phyloP scores from a whole-genome alignment of 2,329 filamentous ascomycete species.

The Grosmannia huntii region DNA sequence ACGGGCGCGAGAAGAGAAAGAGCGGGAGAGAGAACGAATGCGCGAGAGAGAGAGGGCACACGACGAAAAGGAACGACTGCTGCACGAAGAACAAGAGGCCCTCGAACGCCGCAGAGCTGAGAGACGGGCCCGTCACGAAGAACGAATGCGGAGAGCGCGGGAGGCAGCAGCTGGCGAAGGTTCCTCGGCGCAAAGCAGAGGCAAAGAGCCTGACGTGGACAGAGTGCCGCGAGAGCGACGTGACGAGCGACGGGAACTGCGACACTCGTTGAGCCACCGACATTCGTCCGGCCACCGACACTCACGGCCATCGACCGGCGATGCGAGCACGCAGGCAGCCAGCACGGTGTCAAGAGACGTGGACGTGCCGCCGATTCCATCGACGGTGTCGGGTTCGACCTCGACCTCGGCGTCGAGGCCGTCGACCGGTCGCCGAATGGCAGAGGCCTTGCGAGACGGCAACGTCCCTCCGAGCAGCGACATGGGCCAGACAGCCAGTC shows the following conservation, averaged over 20 bases:
- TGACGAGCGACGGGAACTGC: neutral
- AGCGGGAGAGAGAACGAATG: too few species aligned
- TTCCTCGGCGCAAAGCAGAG: neutral
- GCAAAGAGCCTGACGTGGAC: neutral
- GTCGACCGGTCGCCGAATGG: conserved; percentile 11
- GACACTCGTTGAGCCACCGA: neutral
- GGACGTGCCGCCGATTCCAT: neutral
- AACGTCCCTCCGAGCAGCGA: too few species aligned
- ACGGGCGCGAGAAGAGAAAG: too few species aligned
- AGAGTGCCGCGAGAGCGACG: neutral
- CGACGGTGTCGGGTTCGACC: neutral
- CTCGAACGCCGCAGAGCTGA: conserved; percentile 38
- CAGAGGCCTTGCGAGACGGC: conserved; percentile 22
- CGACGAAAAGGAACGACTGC: too few species aligned
- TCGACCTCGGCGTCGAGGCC: neutral
- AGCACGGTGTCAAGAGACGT: neutral
- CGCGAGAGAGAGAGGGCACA: too few species aligned
- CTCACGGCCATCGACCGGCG: conserved; percentile 10
- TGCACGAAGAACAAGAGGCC: conserved; percentile 4
- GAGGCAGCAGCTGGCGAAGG: neutral
- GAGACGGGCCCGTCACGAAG: conserved; percentile 23
- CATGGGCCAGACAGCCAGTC: too few species aligned
- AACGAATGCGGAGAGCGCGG: conserved; percentile 15
- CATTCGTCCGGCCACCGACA: conserved; percentile 3
- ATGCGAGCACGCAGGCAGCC: neutral